Base-by-base conservation (phyloP, 2,329 filamentous ascomycete species). In the Diplodia scrobiculata region DNA sequence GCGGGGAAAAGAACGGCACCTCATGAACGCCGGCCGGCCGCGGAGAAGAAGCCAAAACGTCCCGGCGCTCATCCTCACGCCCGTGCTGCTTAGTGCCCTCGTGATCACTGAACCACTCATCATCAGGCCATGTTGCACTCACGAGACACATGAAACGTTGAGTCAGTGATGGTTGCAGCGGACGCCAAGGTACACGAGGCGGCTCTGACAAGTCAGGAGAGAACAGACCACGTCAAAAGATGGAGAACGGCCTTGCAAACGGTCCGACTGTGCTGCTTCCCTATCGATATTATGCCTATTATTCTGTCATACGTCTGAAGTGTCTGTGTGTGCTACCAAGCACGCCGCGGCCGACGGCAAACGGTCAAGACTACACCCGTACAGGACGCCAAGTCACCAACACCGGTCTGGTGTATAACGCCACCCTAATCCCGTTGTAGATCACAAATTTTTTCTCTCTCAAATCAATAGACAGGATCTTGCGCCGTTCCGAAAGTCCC, bases 321-420 rank as follows among this genome's bases (percentile, higher is more conserved):
- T 45, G 41, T 45, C 17, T 45, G n/a, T 10, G 19, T 52, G 41
- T n/a, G 41, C 38, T 14, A 7, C n/a, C 6, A 11, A n/a, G 17
- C 41, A 45, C 41, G 41, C 41, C 41, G 17, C 41, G 34, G 34
- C n/a, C n/a, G 41, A 4, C 36, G 41, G 41, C 41, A 19, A 45
- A 45, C 1, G 2, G 7, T 5, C 6, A 19, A 45, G 13, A 19
- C 51, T 53, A 53, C 51, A 11, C 51, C 51, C 5, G 21, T 53
- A 32, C 27, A 53, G 51, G 51, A 38, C 10, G 53, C 53, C 53
- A 58, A 58, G 53, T 11, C 25, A 21, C 53, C 41, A 41, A 55
- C 53, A 55, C 34, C 34, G 34, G n/a, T 10, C 25, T 11, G 14
- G 3, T 34, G 53, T 41, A 58, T 58, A 58, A 58, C 53, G 53